Percentiles rank a stretch among this genome's conserved stretches.
These are phyloP conservation scores for Euryodendron excelsum DNA, from an alignment of 148 eudicot genomes.

Conservation along the genomic window DNA sequence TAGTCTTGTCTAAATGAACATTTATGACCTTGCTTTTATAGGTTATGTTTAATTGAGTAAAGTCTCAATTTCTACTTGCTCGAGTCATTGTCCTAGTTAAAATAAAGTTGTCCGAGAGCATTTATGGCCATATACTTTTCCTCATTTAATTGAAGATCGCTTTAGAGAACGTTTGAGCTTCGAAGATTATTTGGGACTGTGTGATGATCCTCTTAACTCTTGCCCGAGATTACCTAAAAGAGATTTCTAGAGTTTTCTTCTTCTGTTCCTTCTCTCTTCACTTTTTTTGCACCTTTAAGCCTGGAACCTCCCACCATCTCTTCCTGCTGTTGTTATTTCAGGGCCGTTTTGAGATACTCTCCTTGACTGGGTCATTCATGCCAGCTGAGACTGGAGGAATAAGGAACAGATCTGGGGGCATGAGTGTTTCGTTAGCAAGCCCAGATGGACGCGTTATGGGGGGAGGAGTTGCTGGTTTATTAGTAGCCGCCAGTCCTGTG, in stretches of 20 bases:
- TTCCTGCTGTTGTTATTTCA: constrained; percentile 21
- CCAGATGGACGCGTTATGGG: constrained; percentile 98
- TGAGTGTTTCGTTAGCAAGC: constrained; percentile 94
- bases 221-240: too few relatives aligned
- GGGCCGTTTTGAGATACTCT: constrained; percentile 97
- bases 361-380: constrained; percentile 91
- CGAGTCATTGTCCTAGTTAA: too few relatives aligned
- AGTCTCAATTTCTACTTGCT: too few relatives aligned
- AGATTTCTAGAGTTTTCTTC: too few relatives aligned
- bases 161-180: too few relatives aligned
- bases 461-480: constrained; percentile 91
- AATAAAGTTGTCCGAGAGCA: too few relatives aligned
- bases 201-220: too few relatives aligned
- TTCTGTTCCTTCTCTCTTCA: not conserved
- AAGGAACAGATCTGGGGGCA: constrained; percentile 85
- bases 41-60: not conserved
- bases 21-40: not conserved
- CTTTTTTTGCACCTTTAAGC: not conserved
- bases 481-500: constrained; percentile 89
- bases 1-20: not conserved
- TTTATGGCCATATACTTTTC: too few relatives aligned
- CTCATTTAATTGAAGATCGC: too few relatives aligned
- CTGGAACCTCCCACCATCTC: not conserved
- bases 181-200: too few relatives aligned
- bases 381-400: constrained; percentile 90